Conservation (phyloP, 805 yeast species). For the Diddensiella caesifluorescens region DNA sequence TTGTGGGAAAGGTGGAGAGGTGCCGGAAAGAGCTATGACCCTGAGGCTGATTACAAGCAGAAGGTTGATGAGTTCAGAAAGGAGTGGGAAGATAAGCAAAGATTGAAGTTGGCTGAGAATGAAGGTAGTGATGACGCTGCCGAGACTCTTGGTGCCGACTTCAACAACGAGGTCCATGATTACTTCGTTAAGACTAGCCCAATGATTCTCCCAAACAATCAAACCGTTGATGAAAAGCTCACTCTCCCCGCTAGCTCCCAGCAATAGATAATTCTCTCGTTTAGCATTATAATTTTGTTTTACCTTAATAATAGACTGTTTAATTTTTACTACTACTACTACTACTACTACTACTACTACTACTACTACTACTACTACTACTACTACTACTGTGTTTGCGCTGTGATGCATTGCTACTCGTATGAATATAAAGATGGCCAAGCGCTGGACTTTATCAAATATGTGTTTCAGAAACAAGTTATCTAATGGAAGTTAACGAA, state of each 20-base stretch:
- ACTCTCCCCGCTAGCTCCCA: constrained; percentile 24
- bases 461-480: too few relatives aligned
- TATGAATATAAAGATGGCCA: too few relatives aligned
- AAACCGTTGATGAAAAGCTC: constrained; percentile 27
- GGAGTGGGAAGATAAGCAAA: constrained; percentile 35
- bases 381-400: too few relatives aligned
- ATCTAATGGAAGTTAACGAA: too few relatives aligned
- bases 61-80: constrained; percentile 33
- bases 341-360: too few relatives aligned
- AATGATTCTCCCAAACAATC: constrained; percentile 27
- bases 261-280: too few relatives aligned
- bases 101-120: constrained; percentile 25
- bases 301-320: too few relatives aligned
- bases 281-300: too few relatives aligned
- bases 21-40: constrained; percentile 33
- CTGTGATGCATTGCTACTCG: too few relatives aligned
- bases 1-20: constrained; percentile 34
- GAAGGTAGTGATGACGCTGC: constrained; percentile 15
- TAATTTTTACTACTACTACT: too few relatives aligned
- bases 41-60: constrained; percentile 36
- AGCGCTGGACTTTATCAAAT: too few relatives aligned
- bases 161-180: constrained; percentile 31
- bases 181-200: constrained; percentile 35
- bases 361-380: too few relatives aligned
- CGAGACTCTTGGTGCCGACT: constrained; percentile 24